Conservation (phyloP, 2,329 filamentous ascomycete species). For the Juglanconis juglandina region DNA sequence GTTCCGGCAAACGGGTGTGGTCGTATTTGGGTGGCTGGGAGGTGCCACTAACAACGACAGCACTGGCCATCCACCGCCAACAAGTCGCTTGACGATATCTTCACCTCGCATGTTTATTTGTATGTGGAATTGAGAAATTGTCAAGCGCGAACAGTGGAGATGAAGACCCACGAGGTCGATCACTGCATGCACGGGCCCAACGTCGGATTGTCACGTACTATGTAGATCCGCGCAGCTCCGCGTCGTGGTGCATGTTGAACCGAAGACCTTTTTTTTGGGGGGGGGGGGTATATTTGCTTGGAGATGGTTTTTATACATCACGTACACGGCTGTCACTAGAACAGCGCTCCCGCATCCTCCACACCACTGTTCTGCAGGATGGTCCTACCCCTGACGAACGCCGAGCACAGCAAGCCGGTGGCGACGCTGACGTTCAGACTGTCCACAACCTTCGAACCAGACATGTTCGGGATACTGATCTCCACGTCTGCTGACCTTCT, state of each 20-base stretch:
- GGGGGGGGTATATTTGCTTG: not conserved
- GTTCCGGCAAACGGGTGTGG: not conserved
- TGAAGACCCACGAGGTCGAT: not conserved
- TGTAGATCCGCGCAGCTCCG: not conserved
- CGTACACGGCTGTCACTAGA: not conserved
- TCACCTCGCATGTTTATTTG: not conserved
- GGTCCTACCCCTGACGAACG: slow-evolving; percentile 53
- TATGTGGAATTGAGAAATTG: not conserved
- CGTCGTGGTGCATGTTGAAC: not conserved
- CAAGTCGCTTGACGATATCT: not conserved
- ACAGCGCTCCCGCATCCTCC: slow-evolving; percentile 12
- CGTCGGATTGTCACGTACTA: not conserved
- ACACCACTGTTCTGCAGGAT: slow-evolving; percentile 20
- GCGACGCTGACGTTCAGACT: slow-evolving; percentile 94
- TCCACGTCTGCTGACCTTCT: slow-evolving; percentile 64
- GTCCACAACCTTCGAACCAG: slow-evolving; percentile 61
- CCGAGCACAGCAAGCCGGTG: slow-evolving; percentile 68
- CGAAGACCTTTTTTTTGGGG: not conserved
- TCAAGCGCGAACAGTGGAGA: not conserved
- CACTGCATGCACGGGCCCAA: not conserved
- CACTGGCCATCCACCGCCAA: not conserved
- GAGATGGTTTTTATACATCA: not conserved
- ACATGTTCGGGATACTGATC: slow-evolving; percentile 60
- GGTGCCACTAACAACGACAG: not conserved
- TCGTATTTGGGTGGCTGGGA: not conserved